Evolutionary conservation across 306 rosid species (phyloP).

Genomic region (Dalbergia cultrata): DNA sequence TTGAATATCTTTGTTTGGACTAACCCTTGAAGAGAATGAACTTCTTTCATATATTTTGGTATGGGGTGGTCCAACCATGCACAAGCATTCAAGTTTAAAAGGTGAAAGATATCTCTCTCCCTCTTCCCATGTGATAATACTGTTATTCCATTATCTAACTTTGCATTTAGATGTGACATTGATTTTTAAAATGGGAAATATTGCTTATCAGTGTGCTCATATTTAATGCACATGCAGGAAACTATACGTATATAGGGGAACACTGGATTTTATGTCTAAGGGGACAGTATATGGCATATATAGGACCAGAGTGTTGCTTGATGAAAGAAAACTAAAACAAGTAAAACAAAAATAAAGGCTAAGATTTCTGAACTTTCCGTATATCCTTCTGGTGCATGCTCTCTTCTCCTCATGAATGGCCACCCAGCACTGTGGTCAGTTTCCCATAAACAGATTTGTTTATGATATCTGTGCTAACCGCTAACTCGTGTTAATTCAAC

Average conservation of each 20-base stretch:
- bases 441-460: constrained; percentile 4
- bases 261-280: not conserved
- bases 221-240: constrained; percentile 60
- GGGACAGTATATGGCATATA: constrained; percentile 15
- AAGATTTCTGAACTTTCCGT: constrained; percentile 29
- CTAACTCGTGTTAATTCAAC: not conserved
- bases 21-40: constrained; percentile 29
- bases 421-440: constrained; percentile 4
- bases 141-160: constrained; percentile 43
- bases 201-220: constrained; percentile 49
- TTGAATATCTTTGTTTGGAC: constrained; percentile 41
- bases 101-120: constrained; percentile 46
- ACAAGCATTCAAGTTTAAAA: constrained; percentile 56
- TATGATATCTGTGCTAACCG: constrained; percentile 25
- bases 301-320: constrained; percentile 29
- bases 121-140: constrained; percentile 42
- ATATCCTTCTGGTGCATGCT: constrained; percentile 29
- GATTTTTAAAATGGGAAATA: constrained; percentile 52
- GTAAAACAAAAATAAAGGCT: constrained; percentile 32
- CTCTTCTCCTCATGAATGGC: constrained; percentile 36
- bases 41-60: constrained; percentile 33
- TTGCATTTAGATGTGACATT: constrained; percentile 61
- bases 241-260: constrained; percentile 20
- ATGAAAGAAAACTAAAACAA: constrained; percentile 39
- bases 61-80: constrained; percentile 61